Conservation (phyloP, 2,329 filamentous ascomycete species). For the Mycosphaerella arachidis region DNA sequence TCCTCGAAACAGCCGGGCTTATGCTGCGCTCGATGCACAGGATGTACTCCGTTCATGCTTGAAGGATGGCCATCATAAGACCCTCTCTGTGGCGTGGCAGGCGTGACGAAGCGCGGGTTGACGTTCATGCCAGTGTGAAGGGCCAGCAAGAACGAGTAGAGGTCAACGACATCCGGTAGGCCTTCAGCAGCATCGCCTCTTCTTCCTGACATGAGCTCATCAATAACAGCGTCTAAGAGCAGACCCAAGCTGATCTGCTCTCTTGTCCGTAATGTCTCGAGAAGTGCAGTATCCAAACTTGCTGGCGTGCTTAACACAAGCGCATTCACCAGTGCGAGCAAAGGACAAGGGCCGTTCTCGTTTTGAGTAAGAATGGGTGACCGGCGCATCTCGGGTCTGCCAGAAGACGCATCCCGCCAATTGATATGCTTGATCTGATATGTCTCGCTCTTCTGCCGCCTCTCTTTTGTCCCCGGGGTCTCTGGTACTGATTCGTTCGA, state of each 20-base stretch:
- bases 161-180: constrained; percentile 79
- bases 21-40: constrained; percentile 39
- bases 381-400: constrained; percentile 59
- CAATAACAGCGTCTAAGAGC: constrained; percentile 82
- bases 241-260: constrained; percentile 86
- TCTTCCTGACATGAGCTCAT: constrained; percentile 80
- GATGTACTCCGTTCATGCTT: constrained; percentile 36
- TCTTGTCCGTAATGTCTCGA: constrained; percentile 70
- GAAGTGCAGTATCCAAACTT: constrained; percentile 62
- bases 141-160: constrained; percentile 82
- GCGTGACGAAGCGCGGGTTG: constrained; percentile 77
- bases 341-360: constrained; percentile 86
- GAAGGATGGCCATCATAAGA: constrained; percentile 24
- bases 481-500: constrained; percentile 26
- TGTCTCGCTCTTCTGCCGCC: constrained; percentile 61
- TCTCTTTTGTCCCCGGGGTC: constrained; percentile 38
- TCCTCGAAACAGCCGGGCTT: constrained; percentile 75
- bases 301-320: constrained; percentile 76
- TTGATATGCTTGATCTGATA: constrained; percentile 90
- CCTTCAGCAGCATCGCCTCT: constrained; percentile 59
- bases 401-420: constrained; percentile 66
- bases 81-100: constrained; percentile 21
- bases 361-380: constrained; percentile 91
- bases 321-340: constrained; percentile 90
- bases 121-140: constrained; percentile 98